Percentiles rank a stretch among this genome's conserved stretches.
Conservation (phyloP, 106 monocot species). For the Xerophyta viscosa region DNA sequence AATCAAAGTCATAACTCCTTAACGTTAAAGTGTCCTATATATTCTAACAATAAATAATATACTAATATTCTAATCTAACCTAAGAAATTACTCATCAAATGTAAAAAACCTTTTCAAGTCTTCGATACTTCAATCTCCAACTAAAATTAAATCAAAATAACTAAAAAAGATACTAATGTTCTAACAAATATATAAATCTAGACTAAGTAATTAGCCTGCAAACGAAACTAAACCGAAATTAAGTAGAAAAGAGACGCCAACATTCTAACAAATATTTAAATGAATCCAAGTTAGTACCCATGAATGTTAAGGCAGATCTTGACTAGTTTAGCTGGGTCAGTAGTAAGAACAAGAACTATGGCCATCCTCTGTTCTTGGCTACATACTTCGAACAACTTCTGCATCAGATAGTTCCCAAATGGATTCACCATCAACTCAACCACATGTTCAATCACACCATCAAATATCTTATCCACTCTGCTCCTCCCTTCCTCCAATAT, state of each 20-base stretch:
- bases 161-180: too few relatives aligned
- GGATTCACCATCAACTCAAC: slow-evolving; percentile 59
- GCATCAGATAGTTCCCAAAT: slow-evolving; percentile 83
- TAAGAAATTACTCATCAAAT: too few relatives aligned
- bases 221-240: not conserved
- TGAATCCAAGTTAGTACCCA: slow-evolving; percentile 37
- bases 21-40: too few relatives aligned
- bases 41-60: too few relatives aligned
- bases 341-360: slow-evolving; percentile 37
- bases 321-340: slow-evolving; percentile 28
- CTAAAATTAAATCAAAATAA: too few relatives aligned
- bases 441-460: slow-evolving; percentile 48
- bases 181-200: too few relatives aligned
- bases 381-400: slow-evolving; percentile 64
- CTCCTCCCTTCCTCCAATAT: slow-evolving; percentile 36
- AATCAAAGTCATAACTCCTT: too few relatives aligned
- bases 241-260: not conserved
- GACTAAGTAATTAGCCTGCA: too few relatives aligned
- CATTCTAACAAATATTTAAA: not conserved
- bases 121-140: too few relatives aligned
- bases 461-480: slow-evolving; percentile 41
- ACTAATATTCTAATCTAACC: too few relatives aligned
- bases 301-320: slow-evolving; percentile 41
- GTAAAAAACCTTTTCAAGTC: too few relatives aligned
- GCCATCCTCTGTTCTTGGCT: slow-evolving; percentile 42